phyloP scores from a whole-genome alignment of 768 basidiomycete species.

The Tricholoma matsutake region DNA sequence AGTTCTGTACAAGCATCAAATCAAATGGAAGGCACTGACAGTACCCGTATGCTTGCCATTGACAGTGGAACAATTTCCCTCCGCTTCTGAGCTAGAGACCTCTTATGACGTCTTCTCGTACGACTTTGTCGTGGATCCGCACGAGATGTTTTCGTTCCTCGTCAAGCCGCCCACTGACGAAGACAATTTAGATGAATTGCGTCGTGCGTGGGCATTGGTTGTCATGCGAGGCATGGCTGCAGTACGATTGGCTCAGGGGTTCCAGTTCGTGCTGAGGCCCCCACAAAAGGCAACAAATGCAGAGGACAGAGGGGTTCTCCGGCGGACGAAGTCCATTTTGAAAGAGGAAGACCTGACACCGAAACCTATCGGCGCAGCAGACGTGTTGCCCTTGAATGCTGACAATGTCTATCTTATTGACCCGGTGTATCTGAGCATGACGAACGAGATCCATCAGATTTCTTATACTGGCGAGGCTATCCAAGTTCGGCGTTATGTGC shows the following conservation, averaged over 20 bases:
- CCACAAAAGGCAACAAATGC: slow-evolving; percentile 22
- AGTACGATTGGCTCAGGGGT: slow-evolving; percentile 88
- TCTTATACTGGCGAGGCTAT: slow-evolving; percentile 90
- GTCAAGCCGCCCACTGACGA: slow-evolving; percentile 58
- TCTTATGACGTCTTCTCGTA: slow-evolving; percentile 84
- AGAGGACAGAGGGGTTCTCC: slow-evolving; percentile 33
- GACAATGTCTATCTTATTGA: slow-evolving; percentile 39
- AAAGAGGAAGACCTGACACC: slow-evolving; percentile 51
- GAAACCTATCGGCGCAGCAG: slow-evolving; percentile 61
- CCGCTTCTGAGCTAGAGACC: slow-evolving; percentile 66
- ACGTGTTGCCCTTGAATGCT: slow-evolving; percentile 43
- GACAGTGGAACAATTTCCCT: slow-evolving; percentile 87
- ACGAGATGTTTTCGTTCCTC: slow-evolving; percentile 85
- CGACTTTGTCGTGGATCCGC: slow-evolving; percentile 81
- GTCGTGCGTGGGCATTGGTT: slow-evolving; percentile 69
- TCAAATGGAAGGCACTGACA: slow-evolving; percentile 89
- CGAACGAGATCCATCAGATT: slow-evolving; percentile 92
- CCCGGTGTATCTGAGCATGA: slow-evolving; percentile 90
- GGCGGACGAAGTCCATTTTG: slow-evolving; percentile 56
- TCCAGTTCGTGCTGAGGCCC: slow-evolving; percentile 81
- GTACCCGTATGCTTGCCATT: slow-evolving; percentile 88
- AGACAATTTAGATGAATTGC: slow-evolving; percentile 52
- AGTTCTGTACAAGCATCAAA: slow-evolving; percentile 72
- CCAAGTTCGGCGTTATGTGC: slow-evolving; percentile 82
- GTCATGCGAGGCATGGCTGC: slow-evolving; percentile 95